A percentile compares a stretch with the other conserved stretches of the same genome.
phyloP scores from a whole-genome alignment of 306 rosid genomes.

The Ormosia semicastrata region DNA sequence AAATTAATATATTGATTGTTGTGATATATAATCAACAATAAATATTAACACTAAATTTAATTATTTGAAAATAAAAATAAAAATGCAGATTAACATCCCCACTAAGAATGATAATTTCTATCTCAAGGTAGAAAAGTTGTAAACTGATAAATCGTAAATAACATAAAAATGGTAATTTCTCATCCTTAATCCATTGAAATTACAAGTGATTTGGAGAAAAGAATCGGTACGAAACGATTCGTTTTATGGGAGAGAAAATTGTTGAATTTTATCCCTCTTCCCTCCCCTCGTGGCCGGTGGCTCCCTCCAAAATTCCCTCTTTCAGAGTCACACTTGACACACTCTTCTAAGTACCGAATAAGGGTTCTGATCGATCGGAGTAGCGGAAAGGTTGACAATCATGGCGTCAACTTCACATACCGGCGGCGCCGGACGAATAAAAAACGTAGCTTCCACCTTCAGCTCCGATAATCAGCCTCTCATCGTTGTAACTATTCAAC shows the following conservation, averaged over 20 bases:
- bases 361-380: neutral
- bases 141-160: too few relatives aligned
- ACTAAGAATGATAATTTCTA: too few relatives aligned
- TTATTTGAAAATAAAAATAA: too few relatives aligned
- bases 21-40: too few relatives aligned
- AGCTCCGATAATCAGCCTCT: constrained; percentile 63
- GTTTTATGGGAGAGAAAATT: neutral
- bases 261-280: neutral
- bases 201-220: too few relatives aligned
- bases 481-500: constrained; percentile 45
- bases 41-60: too few relatives aligned
- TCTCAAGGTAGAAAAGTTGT: too few relatives aligned
- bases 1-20: too few relatives aligned
- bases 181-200: too few relatives aligned
- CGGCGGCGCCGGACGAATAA: constrained; percentile 43
- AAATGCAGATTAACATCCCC: too few relatives aligned
- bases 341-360: neutral
- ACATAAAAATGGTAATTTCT: too few relatives aligned
- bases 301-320: constrained; percentile 27
- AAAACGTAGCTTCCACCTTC: constrained; percentile 45
- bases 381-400: neutral
- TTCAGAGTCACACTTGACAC: neutral
- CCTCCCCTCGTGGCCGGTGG: neutral
- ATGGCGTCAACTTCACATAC: constrained; percentile 68
- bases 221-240: neutral